Evolutionary conservation across 768 basidiomycete genomes (phyloP).

Genomic region (Russula abietina): DNA sequence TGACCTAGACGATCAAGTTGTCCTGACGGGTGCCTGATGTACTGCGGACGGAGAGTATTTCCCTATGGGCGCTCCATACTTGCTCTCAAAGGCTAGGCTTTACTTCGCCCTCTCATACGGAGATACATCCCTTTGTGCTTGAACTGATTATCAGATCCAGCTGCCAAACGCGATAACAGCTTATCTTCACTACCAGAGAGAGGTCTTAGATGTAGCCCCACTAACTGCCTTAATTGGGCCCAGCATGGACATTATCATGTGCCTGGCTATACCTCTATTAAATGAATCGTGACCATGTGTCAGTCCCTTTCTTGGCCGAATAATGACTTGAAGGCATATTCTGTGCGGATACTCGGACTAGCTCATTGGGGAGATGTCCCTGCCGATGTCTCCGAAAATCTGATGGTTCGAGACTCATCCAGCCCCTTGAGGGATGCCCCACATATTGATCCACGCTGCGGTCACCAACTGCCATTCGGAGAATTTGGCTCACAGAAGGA

Average conservation of each 20-base stretch:
- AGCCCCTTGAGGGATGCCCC: not conserved
- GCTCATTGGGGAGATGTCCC: not conserved
- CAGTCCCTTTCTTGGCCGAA: not conserved
- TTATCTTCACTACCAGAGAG: not conserved
- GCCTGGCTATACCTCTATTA: not conserved
- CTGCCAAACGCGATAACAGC: not conserved
- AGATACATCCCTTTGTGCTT: not conserved
- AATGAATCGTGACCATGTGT: not conserved
- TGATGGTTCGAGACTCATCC: not conserved
- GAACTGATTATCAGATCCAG: not conserved
- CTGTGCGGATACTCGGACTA: not conserved
- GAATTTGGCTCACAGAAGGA: not conserved
- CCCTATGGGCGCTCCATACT: not conserved
- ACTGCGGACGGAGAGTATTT: not conserved
- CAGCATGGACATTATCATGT: not conserved
- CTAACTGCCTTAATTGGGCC: not conserved
- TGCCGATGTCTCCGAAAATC: not conserved
- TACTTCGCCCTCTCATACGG: not conserved
- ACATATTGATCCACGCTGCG: not conserved
- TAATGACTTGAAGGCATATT: not conserved
- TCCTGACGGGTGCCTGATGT: conserved; percentile 1
- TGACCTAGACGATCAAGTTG: not conserved
- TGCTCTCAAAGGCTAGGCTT: not conserved
- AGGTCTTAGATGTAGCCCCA: not conserved
- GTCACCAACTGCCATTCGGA: no score